phyloP scores from a whole-genome alignment of 2,329 filamentous ascomycete genomes.

The Albifimbria verrucaria region DNA sequence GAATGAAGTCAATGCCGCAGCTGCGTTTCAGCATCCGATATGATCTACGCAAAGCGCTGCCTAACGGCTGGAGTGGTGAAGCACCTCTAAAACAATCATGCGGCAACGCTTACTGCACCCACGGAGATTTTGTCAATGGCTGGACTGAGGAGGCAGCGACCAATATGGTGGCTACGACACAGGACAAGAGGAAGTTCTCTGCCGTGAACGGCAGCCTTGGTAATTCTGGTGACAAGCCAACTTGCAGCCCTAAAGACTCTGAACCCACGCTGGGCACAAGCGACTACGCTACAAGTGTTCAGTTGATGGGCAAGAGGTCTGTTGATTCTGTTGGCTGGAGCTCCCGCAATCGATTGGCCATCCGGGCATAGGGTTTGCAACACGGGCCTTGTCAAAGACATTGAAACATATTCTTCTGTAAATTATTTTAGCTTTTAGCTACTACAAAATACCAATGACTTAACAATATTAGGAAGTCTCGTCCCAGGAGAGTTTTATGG shows the following conservation, averaged over 20 bases:
- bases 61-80: slow-evolving; percentile 40
- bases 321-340: not conserved
- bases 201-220: slow-evolving; percentile 23
- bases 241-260: slow-evolving; percentile 31
- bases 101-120: slow-evolving; percentile 36
- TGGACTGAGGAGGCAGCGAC: slow-evolving; percentile 30
- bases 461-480: too few species aligned
- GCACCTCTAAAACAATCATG: slow-evolving; percentile 41
- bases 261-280: slow-evolving; percentile 37
- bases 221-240: slow-evolving; percentile 11
- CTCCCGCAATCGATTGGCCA: not conserved
- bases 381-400: too few species aligned
- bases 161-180: slow-evolving; percentile 35
- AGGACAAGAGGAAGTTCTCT: slow-evolving; percentile 31
- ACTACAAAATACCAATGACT: too few species aligned
- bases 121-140: slow-evolving; percentile 47
- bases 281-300: slow-evolving; percentile 27
- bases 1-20: slow-evolving; percentile 43
- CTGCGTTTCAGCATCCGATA: slow-evolving; percentile 45
- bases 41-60: slow-evolving; percentile 38
- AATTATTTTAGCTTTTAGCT: too few species aligned
- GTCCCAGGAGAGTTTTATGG: too few species aligned
- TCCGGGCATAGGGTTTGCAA: too few species aligned
- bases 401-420: too few species aligned
- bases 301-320: slow-evolving; percentile 13